Evolutionary conservation across 768 basidiomycete genomes (phyloP), one percentile per base, ranked within the genome.

Genomic region (Neoboletus brunneissimus): DNA sequence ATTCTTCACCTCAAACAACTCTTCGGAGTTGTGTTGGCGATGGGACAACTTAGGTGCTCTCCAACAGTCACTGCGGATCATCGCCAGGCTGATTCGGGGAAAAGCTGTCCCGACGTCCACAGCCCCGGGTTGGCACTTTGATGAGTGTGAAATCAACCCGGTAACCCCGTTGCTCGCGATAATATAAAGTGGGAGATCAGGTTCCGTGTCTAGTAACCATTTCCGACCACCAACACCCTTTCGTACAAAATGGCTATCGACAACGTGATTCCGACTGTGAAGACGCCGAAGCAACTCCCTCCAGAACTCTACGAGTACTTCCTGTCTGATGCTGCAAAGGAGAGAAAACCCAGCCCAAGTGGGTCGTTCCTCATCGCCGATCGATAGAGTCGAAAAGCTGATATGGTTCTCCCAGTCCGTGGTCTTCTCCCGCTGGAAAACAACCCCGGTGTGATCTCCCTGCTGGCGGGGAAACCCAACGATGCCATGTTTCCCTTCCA

Each of bases 391-490:
- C n/a, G 16, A 37, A 48, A 29, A 12, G 7, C 44, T 49, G 22
- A 63, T 22, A 40, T 9, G 23, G 22, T 46, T 44, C 8, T 54
- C 60, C 49, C 59, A 89, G 86, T 89, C 55, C 78, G 86, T 59
- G 71, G 84, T 15, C 79, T 96, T n/a, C 80, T 84, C 55, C 91
- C 86, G 0, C 78, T 94, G 27, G 96, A 98, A 72, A 78, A 79
- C 22, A 80, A 75, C 0, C 92, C 94, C 0, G 90, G 90, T 0
- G 68, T 91, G 37, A 85, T 94, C 53, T 91, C 88, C 4, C 70
- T 94, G 32, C 82, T 95, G 8, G 94, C 94, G 0, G 96, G 96
- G 27, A 94, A 95, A 71, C 96, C 96, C 7, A 95, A 96, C 66
- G 80, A 86, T 9, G 76, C 79, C n/a, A 89, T 91, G 20, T 98